Conservation (phyloP, 2,329 filamentous ascomycete species). For the Karstenula rhodostoma region DNA sequence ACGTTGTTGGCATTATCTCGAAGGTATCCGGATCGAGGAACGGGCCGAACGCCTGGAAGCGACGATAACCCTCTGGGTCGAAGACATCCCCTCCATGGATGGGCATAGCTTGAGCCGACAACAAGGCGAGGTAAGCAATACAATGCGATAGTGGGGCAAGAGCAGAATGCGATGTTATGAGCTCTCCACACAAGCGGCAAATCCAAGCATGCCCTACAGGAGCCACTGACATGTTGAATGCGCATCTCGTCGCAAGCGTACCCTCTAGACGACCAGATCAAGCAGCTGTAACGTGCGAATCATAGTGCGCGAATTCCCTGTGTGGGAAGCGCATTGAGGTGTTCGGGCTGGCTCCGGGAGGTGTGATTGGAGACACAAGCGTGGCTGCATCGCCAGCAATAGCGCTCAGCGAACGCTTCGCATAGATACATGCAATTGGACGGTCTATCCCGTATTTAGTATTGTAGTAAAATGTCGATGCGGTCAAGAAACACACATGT, state of each 20-base stretch:
- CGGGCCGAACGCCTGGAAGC: background rate
- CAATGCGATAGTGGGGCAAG: background rate
- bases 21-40: background rate
- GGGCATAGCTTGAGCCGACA: background rate
- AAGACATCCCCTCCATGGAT: background rate
- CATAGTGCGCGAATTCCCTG: background rate
- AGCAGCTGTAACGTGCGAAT: conserved; percentile 6
- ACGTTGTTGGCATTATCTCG: conserved; percentile 1
- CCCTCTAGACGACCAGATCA: background rate
- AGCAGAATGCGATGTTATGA: background rate
- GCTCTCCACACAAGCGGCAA: background rate
- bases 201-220: background rate
- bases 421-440: background rate
- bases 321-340: background rate
- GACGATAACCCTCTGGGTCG: background rate
- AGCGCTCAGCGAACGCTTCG: background rate
- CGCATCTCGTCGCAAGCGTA: background rate
- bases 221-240: background rate
- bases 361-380: background rate
- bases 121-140: background rate
- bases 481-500: too few relatives aligned
- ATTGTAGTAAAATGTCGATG: too few relatives aligned
- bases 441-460: too few relatives aligned
- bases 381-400: background rate
- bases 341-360: background rate